Percentiles rank a stretch among this genome's conserved stretches.
Conservation (phyloP, 768 basidiomycete species). For the Termitomyces titanicus region DNA sequence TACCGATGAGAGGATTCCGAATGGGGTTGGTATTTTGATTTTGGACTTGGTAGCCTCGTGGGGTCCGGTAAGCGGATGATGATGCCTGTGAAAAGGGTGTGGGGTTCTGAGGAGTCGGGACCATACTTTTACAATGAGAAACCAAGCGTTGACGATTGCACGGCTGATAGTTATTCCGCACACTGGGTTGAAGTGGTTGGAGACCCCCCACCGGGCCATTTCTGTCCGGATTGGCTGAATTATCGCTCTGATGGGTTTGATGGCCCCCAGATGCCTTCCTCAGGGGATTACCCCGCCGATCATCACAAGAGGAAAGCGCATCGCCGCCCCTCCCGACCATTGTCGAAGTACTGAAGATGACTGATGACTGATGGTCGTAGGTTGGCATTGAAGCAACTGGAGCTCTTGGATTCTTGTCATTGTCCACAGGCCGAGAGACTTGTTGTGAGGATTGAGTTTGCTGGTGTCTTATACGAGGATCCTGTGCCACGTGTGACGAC, state of each 20-base stretch:
- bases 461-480: neutral
- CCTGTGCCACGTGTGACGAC: neutral
- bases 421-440: too few species aligned
- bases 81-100: neutral
- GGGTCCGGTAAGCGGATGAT: neutral
- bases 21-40: slow-evolving; percentile 12
- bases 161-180: neutral
- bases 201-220: neutral
- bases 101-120: too few species aligned
- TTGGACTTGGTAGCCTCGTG: slow-evolving; percentile 8
- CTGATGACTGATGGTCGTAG: neutral
- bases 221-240: neutral
- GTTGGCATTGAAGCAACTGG: neutral
- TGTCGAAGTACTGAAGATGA: neutral
- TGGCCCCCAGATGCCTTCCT: neutral
- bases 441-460: neutral
- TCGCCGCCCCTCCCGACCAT: too few species aligned
- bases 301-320: neutral
- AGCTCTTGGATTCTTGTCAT: too few species aligned
- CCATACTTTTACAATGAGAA: neutral
- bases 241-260: slow-evolving; percentile 5
- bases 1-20: neutral
- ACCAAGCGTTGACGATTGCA: neutral
- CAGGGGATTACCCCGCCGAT: neutral
- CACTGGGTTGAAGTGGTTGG: neutral